These are phyloP conservation scores for Falciphora oryzae DNA, from an alignment of 2,329 filamentous ascomycete genomes.

Conservation along the genomic window DNA sequence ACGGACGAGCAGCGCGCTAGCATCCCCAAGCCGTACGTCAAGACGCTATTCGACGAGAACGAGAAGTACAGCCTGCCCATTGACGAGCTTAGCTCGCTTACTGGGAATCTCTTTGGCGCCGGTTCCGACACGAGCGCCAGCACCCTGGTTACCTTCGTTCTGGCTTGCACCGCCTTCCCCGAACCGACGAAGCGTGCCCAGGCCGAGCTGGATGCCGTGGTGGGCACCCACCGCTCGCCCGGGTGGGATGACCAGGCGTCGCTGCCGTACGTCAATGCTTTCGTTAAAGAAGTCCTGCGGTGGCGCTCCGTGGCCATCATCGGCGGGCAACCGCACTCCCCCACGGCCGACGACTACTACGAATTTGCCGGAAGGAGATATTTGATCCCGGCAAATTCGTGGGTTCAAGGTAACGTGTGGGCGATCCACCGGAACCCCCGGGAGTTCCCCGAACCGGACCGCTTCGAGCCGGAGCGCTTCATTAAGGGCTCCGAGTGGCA, in stretches of 20 bases:
- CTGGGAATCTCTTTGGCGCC: slow-evolving; percentile 42
- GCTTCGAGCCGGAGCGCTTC: slow-evolving; percentile 37
- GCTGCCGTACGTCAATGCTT: slow-evolving; percentile 47
- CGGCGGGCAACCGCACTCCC: slow-evolving; percentile 44
- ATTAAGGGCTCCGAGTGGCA: slow-evolving; percentile 29
- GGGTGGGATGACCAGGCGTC: slow-evolving; percentile 39
- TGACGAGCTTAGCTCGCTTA: slow-evolving; percentile 39
- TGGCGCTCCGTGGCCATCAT: slow-evolving; percentile 50
- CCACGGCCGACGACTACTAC: slow-evolving; percentile 40
- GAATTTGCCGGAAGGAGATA: slow-evolving; percentile 28
- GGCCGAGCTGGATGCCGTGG: slow-evolving; percentile 44
- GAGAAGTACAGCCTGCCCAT: slow-evolving; percentile 38
- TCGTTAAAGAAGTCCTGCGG: slow-evolving; percentile 50
- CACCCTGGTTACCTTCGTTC: slow-evolving; percentile 40
- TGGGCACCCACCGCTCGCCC: slow-evolving; percentile 42
- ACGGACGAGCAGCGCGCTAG: slow-evolving; percentile 17
- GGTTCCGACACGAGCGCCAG: slow-evolving; percentile 44
- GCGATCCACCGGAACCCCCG: slow-evolving; percentile 40
- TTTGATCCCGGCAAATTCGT: slow-evolving; percentile 43
- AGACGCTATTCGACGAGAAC: slow-evolving; percentile 40
- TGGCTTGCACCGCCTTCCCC: slow-evolving; percentile 44
- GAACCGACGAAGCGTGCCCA: slow-evolving; percentile 41
- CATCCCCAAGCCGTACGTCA: slow-evolving; percentile 33
- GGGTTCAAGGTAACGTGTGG: slow-evolving; percentile 46
- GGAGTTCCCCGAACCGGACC: slow-evolving; percentile 41